phyloP scores from a whole-genome alignment of 768 basidiomycete species.

The Pleurotus tuoliensis region DNA sequence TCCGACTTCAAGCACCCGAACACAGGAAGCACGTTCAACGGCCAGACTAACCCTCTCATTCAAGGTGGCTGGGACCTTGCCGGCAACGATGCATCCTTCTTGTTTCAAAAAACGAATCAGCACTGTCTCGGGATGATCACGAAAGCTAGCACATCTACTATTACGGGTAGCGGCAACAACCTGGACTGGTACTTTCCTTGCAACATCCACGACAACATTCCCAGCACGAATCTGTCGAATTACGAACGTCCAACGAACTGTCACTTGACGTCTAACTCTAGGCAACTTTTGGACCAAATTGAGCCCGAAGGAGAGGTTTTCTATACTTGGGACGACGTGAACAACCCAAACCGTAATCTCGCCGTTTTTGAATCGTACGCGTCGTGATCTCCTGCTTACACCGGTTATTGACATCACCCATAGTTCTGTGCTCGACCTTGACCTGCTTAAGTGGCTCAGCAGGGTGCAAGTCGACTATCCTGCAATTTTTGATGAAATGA shows the following conservation, averaged over 20 bases:
- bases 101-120: conserved; percentile 91
- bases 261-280: conserved; percentile 57
- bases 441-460: conserved; percentile 83
- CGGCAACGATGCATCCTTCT: conserved; percentile 88
- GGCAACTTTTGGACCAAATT: conserved; percentile 46
- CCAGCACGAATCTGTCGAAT: conserved; percentile 60
- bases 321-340: conserved; percentile 88
- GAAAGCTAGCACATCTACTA: conserved; percentile 64
- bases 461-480: conserved; percentile 81
- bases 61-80: conserved; percentile 71
- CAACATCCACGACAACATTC: conserved; percentile 77
- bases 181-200: conserved; percentile 98
- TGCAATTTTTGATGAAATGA: conserved; percentile 74
- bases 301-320: conserved; percentile 80
- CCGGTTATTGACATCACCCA: conserved; percentile 3
- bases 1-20: conserved; percentile 81
- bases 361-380: conserved; percentile 94
- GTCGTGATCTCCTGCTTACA: background rate
- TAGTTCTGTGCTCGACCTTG: conserved; percentile 86
- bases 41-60: conserved; percentile 79
- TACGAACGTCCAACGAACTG: conserved; percentile 69
- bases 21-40: conserved; percentile 66
- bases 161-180: conserved; percentile 53
- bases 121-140: conserved; percentile 78
- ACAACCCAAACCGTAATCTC: conserved; percentile 64